Evolutionary conservation across 2,329 filamentous ascomycete species (phyloP).

Genomic region (Sphaceloma murrayae): DNA sequence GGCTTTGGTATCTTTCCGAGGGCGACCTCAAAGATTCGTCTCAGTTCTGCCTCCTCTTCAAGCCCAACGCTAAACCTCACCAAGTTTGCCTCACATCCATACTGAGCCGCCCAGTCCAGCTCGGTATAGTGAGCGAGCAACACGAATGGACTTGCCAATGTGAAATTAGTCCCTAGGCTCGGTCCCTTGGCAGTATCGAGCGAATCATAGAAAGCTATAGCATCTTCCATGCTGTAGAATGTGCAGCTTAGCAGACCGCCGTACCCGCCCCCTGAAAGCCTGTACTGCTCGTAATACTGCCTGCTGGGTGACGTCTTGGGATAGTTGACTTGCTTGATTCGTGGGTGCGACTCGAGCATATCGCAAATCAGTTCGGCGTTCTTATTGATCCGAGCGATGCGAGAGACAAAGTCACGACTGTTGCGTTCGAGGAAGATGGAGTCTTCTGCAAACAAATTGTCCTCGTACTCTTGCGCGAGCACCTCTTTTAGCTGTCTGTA

Average conservation of each 20-base stretch:
- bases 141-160: conserved; percentile 69
- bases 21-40: conserved; percentile 56
- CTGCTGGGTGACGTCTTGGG: conserved; percentile 67
- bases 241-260: conserved; percentile 77
- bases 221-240: conserved; percentile 60
- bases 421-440: conserved; percentile 92
- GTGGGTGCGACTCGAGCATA: conserved; percentile 51
- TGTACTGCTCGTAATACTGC: conserved; percentile 67
- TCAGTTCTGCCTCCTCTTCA: conserved; percentile 63
- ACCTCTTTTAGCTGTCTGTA: conserved; percentile 59
- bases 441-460: conserved; percentile 92
- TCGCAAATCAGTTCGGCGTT: conserved; percentile 79
- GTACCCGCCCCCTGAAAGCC: conserved; percentile 67
- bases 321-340: conserved; percentile 74
- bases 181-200: conserved; percentile 87
- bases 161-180: conserved; percentile 94
- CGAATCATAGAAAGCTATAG: conserved; percentile 73
- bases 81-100: conserved; percentile 70
- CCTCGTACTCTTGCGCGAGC: conserved; percentile 62
- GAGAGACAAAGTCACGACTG: conserved; percentile 76
- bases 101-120: conserved; percentile 77
- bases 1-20: conserved; percentile 45
- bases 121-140: conserved; percentile 86
- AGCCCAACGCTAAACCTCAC: conserved; percentile 83
- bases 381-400: conserved; percentile 73